Conservation (phyloP, 306 rosid genomes). For the Vigna hirtella region DNA sequence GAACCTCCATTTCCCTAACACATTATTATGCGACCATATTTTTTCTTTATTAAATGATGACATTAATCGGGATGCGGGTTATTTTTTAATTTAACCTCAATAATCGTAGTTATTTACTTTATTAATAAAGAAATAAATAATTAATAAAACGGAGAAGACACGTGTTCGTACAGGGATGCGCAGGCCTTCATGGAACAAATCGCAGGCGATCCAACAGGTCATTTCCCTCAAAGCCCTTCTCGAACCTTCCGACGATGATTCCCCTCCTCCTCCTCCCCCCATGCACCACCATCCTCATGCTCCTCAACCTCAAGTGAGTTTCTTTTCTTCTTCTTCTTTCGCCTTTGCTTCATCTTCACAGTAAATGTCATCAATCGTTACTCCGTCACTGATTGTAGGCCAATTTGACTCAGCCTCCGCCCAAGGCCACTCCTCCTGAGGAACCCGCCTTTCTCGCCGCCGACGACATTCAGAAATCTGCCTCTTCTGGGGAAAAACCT, state of each 20-base stretch:
- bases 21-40: background rate
- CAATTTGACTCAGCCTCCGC: conserved; percentile 54
- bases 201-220: conserved; percentile 99
- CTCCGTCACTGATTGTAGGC: conserved; percentile 41
- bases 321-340: background rate
- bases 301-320: conserved; percentile 26
- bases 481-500: conserved; percentile 56
- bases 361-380: background rate
- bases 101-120: background rate
- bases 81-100: background rate
- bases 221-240: conserved; percentile 94
- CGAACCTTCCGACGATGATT: conserved; percentile 74
- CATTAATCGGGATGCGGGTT: conserved; percentile 34
- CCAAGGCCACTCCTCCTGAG: conserved; percentile 50
- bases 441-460: conserved; percentile 50
- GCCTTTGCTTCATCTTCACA: conserved; percentile 11
- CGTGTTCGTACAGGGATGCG: conserved; percentile 99
- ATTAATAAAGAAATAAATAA: background rate
- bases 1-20: conserved; percentile 36
- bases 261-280: conserved; percentile 66
- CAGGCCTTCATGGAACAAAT: conserved; percentile 99
- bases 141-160: conserved; percentile 44
- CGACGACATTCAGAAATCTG: conserved; percentile 60
- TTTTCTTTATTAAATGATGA: background rate
- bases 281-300: conserved; percentile 14